These are phyloP conservation scores for Dichotomopilus funicola DNA, from an alignment of 2,329 filamentous ascomycete species.

Conservation along the genomic window DNA sequence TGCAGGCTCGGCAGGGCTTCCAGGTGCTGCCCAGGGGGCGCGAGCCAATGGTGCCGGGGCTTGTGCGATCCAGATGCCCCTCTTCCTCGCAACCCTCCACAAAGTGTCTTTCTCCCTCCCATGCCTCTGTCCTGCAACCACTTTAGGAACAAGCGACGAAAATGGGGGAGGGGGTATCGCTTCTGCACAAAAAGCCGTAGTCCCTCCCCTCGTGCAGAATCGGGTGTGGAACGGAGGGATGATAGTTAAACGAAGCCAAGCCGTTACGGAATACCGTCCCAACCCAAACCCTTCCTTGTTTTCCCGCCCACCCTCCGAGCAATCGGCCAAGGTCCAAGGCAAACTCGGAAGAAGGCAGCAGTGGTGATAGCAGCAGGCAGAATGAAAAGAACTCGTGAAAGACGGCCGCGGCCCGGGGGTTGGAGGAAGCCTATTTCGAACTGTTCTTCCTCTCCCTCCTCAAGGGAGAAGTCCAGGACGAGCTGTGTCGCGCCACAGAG, in stretches of 20 bases:
- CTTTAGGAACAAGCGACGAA: slow-evolving; percentile 14
- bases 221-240: too few species aligned
- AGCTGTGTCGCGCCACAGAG: too few species aligned
- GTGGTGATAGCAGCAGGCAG: background rate
- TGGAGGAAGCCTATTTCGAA: slow-evolving; percentile 3
- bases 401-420: background rate
- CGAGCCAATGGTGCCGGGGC: slow-evolving; percentile 17
- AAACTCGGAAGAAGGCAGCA: too few species aligned
- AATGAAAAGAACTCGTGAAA: background rate
- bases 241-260: too few species aligned
- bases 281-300: too few species aligned
- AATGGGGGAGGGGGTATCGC: background rate
- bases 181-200: too few species aligned
- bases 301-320: too few species aligned
- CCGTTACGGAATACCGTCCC: too few species aligned
- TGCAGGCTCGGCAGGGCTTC: slow-evolving; percentile 12
- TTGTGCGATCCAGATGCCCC: slow-evolving; percentile 14
- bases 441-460: background rate
- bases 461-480: too few species aligned
- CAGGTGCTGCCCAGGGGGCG: slow-evolving; percentile 10
- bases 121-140: slow-evolving; percentile 19
- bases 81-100: background rate
- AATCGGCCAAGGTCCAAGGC: too few species aligned
- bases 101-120: slow-evolving; percentile 1
- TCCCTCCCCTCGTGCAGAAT: too few species aligned